Conservation (phyloP, 1,139 yeast species). For the Hansenula sp. region DNA sequence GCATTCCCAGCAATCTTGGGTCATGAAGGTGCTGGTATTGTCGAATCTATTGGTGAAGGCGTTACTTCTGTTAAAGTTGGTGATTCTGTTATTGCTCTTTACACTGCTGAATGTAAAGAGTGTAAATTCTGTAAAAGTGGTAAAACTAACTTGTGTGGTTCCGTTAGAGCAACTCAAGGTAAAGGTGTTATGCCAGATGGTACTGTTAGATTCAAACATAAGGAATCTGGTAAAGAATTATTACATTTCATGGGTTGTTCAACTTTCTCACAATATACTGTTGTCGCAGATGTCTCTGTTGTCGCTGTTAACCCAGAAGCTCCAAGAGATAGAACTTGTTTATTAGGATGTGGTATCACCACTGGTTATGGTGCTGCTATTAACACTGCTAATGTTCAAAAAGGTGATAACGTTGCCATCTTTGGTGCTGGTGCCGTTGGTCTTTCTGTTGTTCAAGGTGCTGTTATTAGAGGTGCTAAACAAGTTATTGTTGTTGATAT, state of each 20-base stretch:
- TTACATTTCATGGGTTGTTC: constrained; percentile 98
- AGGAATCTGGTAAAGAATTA: constrained; percentile 75
- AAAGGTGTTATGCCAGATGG: constrained; percentile 96
- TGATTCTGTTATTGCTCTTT: constrained; percentile 85
- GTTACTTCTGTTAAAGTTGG: constrained; percentile 85
- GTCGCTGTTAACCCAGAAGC: constrained; percentile 88
- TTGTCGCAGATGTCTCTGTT: constrained; percentile 95
- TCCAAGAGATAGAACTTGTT: constrained; percentile 80
- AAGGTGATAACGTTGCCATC: constrained; percentile 92
- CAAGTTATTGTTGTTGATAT: constrained; percentile 85
- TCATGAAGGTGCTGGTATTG: constrained; percentile 97
- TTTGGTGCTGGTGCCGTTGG: constrained; percentile 99
- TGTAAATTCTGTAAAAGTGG: constrained; percentile 95
- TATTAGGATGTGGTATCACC: constrained; percentile 97
- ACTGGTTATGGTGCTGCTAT: constrained; percentile 98
- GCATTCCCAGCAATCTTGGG: constrained; percentile 90
- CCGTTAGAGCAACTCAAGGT: constrained; percentile 90
- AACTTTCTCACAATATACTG: constrained; percentile 94
- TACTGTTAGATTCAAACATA: constrained; percentile 69
- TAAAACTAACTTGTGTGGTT: constrained; percentile 90
- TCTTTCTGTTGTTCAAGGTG: constrained; percentile 93
- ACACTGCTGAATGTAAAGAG: constrained; percentile 94
- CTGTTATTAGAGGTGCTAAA: constrained; percentile 74
- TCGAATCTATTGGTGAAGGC: constrained; percentile 89
- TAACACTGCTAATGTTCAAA: constrained; percentile 86